Evolutionary conservation across 768 basidiomycete genomes (phyloP).

Genomic region (Lentinus brumalis): DNA sequence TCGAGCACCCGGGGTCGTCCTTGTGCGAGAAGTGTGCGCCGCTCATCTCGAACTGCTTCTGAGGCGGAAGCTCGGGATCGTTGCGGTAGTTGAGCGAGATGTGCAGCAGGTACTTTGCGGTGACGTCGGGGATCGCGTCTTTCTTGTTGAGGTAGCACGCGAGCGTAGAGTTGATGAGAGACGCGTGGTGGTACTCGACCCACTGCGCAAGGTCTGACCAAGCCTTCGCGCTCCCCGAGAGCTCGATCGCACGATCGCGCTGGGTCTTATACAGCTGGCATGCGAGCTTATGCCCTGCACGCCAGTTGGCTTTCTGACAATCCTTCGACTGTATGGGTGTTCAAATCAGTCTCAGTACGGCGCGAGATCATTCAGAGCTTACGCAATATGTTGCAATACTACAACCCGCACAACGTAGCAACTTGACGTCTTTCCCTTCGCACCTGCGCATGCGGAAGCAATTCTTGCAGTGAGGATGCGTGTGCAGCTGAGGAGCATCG

Average conservation of each 20-base stretch:
- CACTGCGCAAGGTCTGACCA: slow-evolving; percentile 3
- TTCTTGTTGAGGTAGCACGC: background rate
- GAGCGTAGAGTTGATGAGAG: slow-evolving; percentile 1
- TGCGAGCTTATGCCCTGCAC: background rate
- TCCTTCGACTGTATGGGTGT: background rate
- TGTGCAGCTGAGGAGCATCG: background rate
- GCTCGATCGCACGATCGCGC: background rate
- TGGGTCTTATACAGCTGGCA: background rate
- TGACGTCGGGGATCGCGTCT: background rate
- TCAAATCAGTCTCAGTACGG: background rate
- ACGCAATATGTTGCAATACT: slow-evolving; percentile 4
- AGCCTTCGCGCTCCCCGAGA: background rate
- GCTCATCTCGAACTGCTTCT: background rate
- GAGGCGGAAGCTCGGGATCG: background rate
- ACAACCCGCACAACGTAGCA: slow-evolving; percentile 1
- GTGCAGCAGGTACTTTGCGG: background rate
- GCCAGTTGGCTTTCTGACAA: slow-evolving; percentile 1
- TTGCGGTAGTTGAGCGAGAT: slow-evolving; percentile 1
- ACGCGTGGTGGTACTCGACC: slow-evolving; percentile 2
- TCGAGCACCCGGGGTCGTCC: background rate
- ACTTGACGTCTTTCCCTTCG: background rate
- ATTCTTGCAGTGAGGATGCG: slow-evolving; percentile 7
- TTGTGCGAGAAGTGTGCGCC: background rate
- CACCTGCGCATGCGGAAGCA: slow-evolving; percentile 4
- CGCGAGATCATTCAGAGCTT: background rate